Evolutionary conservation across 345 rosid genomes (phyloP), one percentile per base, ranked within the genome.

Genomic region (Dipteronia dyeriana): DNA sequence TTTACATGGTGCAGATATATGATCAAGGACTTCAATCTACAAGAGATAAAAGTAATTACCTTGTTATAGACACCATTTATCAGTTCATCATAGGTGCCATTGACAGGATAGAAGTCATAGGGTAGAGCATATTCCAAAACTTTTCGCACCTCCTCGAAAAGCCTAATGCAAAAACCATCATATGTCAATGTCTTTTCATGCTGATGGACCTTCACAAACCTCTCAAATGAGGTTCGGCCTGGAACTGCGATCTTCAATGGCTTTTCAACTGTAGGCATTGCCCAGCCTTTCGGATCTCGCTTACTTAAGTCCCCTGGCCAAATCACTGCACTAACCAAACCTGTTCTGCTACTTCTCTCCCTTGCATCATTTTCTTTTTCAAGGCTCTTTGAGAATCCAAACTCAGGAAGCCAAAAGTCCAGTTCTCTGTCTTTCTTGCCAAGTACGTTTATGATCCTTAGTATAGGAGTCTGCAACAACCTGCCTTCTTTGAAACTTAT

Each of bases 121-220:
- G 80, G 70, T 3, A 90, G 76, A 56, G 1, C 38, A 59, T 80
- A 85, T 17, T 22, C 77, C 54, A 82, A 34, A 34, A n/a, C 4
- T 0, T 2, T 25, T 3, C 34, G 62, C 53, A 85, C 76, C 78
- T 78, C 11, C 4, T 69, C 0, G 23, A 90, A 90, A 31, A 90
- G 87, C 5, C 80, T 75, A n/a, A 88, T 84, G 85, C 92, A 88
- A 64, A 84, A 90, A 23, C 94, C 92, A 38, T 38, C 77, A 39
- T 74, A 87, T 9, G n/a, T 29, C 10, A 39, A 85, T 9, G 20
- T 29, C 6, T 54, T 73, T 47, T 49, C 38, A 2, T 54, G 12
- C 0, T 85, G 62, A 66, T 54, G 17, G 29, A 83, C 84, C 76
- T 70, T 85, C 14, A 87, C 90, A 29, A 90, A 90, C 77, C 68